These are phyloP conservation scores for Metarhizium brunneum DNA, from an alignment of 2,329 filamentous ascomycete genomes.

Conservation along the genomic window DNA sequence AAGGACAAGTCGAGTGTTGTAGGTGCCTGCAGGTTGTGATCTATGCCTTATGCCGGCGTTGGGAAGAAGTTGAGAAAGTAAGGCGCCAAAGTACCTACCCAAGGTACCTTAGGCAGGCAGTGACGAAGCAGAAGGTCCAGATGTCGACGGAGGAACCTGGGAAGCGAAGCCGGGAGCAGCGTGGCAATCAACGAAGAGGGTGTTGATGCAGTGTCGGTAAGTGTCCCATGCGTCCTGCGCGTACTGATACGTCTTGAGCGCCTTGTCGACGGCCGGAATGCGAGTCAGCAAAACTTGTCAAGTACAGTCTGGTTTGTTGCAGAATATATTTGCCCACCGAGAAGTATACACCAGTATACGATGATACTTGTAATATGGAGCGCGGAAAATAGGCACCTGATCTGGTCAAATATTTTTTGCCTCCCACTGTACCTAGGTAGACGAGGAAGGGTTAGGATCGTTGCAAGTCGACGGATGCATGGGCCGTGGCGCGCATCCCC, in stretches of 20 bases:
- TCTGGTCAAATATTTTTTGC: too few species aligned
- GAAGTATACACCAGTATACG: too few species aligned
- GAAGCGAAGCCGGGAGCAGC: background rate
- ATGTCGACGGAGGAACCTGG: background rate
- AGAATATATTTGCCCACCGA: too few species aligned
- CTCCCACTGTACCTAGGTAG: background rate
- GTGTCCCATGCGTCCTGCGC: too few species aligned
- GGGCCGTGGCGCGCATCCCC: background rate
- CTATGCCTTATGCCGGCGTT: background rate
- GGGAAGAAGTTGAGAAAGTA: background rate
- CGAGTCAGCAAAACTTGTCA: background rate
- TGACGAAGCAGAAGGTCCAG: too few species aligned
- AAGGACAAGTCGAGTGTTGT: background rate
- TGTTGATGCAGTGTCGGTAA: background rate
- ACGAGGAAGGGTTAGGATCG: background rate
- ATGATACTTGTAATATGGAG: too few species aligned
- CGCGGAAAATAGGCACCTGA: too few species aligned
- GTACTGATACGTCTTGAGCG: too few species aligned
- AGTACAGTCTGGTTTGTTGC: too few species aligned
- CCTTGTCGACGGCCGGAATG: background rate
- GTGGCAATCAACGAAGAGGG: background rate
- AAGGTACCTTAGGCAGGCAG: too few species aligned
- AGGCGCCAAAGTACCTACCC: background rate
- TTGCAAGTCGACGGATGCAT: conserved; percentile 3
- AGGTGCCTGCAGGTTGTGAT: background rate